A percentile compares a stretch with the other conserved stretches of the same genome.
Evolutionary conservation across 768 basidiomycete species (phyloP).

Genomic region (Phylloporus scabripes): DNA sequence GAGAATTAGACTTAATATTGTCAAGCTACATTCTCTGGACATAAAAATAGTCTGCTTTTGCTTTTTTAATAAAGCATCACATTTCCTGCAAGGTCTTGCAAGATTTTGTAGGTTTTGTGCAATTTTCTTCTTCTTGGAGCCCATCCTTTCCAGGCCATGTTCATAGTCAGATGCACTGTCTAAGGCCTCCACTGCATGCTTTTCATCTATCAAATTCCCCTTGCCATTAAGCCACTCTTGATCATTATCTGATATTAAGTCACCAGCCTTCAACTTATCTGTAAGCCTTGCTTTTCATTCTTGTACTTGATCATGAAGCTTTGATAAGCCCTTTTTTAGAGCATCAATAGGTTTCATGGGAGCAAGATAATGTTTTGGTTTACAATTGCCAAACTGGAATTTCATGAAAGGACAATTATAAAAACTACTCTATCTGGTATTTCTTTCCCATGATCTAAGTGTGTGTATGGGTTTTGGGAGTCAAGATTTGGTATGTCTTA

Average conservation of each 20-base stretch:
- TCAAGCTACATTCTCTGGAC: too few species aligned
- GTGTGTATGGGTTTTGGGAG: background rate
- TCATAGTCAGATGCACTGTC: conserved; percentile 17
- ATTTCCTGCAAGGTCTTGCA: background rate
- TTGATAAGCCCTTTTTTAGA: too few species aligned
- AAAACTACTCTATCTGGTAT: too few species aligned
- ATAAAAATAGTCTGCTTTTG: too few species aligned
- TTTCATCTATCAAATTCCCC: conserved; percentile 21
- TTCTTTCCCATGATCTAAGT: too few species aligned
- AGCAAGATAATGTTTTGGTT: too few species aligned
- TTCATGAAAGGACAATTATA: too few species aligned
- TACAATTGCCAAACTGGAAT: too few species aligned
- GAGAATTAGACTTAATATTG: too few species aligned
- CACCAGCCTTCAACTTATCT: background rate
- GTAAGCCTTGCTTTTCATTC: background rate
- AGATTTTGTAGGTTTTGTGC: conserved; percentile 1
- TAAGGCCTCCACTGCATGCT: conserved; percentile 14
- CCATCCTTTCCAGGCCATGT: conserved; percentile 6
- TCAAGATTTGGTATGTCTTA: background rate
- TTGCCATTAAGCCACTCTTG: conserved; percentile 21
- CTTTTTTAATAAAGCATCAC: too few species aligned
- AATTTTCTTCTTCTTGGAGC: background rate
- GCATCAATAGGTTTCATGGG: too few species aligned
- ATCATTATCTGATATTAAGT: conserved; percentile 11
- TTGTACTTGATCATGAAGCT: background rate